Base-by-base conservation (phyloP, 768 basidiomycete genomes). In the Lentinus brumalis region DNA sequence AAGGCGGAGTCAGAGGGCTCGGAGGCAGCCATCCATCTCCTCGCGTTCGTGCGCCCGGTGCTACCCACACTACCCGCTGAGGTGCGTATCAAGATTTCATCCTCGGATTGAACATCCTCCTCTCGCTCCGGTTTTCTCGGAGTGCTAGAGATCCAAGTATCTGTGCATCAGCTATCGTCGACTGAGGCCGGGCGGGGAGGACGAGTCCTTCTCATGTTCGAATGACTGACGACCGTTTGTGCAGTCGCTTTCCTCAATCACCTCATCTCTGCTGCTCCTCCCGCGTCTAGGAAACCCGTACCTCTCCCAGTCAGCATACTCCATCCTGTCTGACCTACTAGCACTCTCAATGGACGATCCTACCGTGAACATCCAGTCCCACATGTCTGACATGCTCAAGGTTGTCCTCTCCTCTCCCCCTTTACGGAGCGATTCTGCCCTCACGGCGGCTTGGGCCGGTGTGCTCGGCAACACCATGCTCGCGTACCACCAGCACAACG, bases 281-380 rank as follows among this genome's bases (percentile, higher is more conserved):
- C 94, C 96, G 18, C 89, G 92, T 57, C 81, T 96, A 8, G 91
- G 90, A 41, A 94, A 92, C 66, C 85, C 91, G 21, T 97, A 95
- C 73, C 82, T 99, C 45, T 90, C 96, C 1, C 89, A 95, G 73
- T 86, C 92, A 14, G 82, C 91, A 32, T 98, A 96, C 72, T 87
- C 90, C 41, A 83, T 96, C 50, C 81, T 99, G 64, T 87, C 95
- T 35, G 88, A 89, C 64, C 80, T 98, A 5, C 87, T 98, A 62
- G 71, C 82, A 26, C 72, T 79, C 16, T 80, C 84, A 3, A 71
- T 78, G 11, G 77, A 81, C 52, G 85, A 86, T 49, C 80, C 79
- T 6, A 78, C 79, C 3, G 78, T 76, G 61, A 77, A 78, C 61
- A 72, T 84, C 51, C 74, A 78, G 35, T 79, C 81, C 57, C 85